Evolutionary conservation across 768 basidiomycete genomes (phyloP), one percentile per base, ranked within the genome.

Genomic region (Lentinula aciculospora): DNA sequence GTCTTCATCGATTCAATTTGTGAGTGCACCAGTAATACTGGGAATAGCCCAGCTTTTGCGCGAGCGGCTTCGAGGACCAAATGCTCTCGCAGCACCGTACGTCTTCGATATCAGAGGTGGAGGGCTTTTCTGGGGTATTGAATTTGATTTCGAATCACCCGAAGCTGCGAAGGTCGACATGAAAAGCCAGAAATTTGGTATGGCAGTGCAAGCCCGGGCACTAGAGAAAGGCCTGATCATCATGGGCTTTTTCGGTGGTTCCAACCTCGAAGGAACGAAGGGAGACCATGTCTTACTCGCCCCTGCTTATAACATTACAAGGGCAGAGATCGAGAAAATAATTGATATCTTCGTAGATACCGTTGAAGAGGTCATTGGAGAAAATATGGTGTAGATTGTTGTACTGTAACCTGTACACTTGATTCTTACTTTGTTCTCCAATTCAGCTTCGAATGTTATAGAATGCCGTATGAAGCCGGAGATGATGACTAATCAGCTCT

Each of bases 51-150:
- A 74, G 44, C 77, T 86, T 9, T 76, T 94, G 32, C 66, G 72
- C 40, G 72, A 78, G 60, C 77, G 81, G 27, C 73, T 94, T 32
- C 72, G 73, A 53, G 74, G 78, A 0, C 80, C 82, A 7, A 81
- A 79, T 62, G 73, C 82, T n/a, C 65, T 74, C 44, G 81, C 86
- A 34, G 80, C 82, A 27, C 86, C 85, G 0, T 87, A 80, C 67
- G 79, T 81, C 3, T 90, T 86, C 65, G 91, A 93, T 67, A 82
- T 93, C 59, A 86, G 94, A 28, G 93, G 94, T 9, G 83, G 83
- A 19, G 94, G 93, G 32, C 80, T 84, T 28, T 92, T 94, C 73
- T 93, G 88, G 88, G 87, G 76, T 23, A 72, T 94, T 55, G 92
- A 94, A 67, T 93, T 92, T 61, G 89, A 92, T 63, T 84, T 89